Evolutionary conservation across 805 yeast species (phyloP).

Genomic region (Ogataea glucozyma): DNA sequence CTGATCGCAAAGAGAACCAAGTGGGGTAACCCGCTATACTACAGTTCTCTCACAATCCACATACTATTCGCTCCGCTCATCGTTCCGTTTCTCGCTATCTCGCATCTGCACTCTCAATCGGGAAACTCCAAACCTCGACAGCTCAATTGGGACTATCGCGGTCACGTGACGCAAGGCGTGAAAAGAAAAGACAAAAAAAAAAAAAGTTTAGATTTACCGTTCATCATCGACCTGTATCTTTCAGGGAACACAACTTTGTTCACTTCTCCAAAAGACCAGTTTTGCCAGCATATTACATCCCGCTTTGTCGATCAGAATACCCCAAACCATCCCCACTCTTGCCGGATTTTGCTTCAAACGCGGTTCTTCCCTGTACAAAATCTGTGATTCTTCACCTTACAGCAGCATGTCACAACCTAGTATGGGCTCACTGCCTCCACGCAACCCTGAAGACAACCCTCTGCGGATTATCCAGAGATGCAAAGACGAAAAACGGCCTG

Average conservation of each 20-base stretch:
- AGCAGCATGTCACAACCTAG: conserved; percentile 17
- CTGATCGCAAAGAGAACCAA: too few relatives aligned
- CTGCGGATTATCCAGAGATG: conserved; percentile 50
- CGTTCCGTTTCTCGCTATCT: too few relatives aligned
- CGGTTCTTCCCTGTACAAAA: conserved; percentile 1
- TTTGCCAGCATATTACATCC: too few relatives aligned
- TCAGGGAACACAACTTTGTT: neutral
- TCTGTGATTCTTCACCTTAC: too few relatives aligned
- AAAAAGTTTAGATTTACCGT: too few relatives aligned
- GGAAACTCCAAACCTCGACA: conserved; percentile 21
- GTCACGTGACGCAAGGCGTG: conserved; percentile 8
- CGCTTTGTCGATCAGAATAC: too few relatives aligned
- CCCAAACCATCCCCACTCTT: too few relatives aligned
- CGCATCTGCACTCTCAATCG: conserved; percentile 17
- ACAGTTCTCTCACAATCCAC: neutral
- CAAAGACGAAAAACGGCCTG: conserved; percentile 51
- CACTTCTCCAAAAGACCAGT: too few relatives aligned
- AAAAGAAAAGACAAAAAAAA: too few relatives aligned
- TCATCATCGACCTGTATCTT: neutral
- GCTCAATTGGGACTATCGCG: neutral
- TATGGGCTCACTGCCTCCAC: conserved; percentile 20
- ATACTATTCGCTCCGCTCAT: too few relatives aligned
- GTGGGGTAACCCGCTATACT: too few relatives aligned
- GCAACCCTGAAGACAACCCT: conserved; percentile 53
- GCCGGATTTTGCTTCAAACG: too few relatives aligned